Evolutionary conservation across 495 filamentous ascomycete genomes (phyloP), one percentile per base, ranked within the genome.

Genomic region (Parmelia sp.): DNA sequence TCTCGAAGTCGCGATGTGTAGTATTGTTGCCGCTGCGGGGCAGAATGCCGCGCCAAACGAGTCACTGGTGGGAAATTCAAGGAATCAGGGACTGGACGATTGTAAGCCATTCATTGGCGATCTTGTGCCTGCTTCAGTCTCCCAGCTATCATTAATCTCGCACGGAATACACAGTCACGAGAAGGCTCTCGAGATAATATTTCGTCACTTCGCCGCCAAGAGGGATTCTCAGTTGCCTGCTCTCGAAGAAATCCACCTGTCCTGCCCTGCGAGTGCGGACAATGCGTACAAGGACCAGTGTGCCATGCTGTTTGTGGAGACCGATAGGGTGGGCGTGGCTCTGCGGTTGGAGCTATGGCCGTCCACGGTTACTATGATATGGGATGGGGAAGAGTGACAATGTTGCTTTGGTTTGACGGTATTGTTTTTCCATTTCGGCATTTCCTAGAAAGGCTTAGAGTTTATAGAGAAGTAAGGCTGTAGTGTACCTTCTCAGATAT

Each of bases 1-100:
- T 63, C 69, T 76, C 49, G 69, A 75, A 63, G 45, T 74, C 68
- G 70, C 68, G 60, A 64, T 76, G 72, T 74, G 66, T 64, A 74
- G 73, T 49, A 62, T 70, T 23, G 64, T 68, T 63, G 66, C 65
- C 66, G 63, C 66, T 44, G 66, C 60, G 23, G n/a, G 17, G 17
- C 55, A 0, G 14, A 17, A 21, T 10, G 35, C 31, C n/a, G 36
- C 31, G 55, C 31, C 31, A 6, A 47, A 49, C 35, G 42, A 51
- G 19, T 37, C 59, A 36, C 44, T 49, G 55, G 44, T 56, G 47
- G 64, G 3, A 55, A 61, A 45, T 25, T 57, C 64, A 29, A 31
- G n/a, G 60, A 27, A 67, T 27, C 9, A 58, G 21, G 14, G 25
- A 58, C 5, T 39, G 33, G 10, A 58, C 33, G 4, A 21, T 58